Percentiles rank a stretch among this genome's conserved stretches.
phyloP scores from a whole-genome alignment of 2,329 filamentous ascomycete genomes.

The Apiospora koreana region DNA sequence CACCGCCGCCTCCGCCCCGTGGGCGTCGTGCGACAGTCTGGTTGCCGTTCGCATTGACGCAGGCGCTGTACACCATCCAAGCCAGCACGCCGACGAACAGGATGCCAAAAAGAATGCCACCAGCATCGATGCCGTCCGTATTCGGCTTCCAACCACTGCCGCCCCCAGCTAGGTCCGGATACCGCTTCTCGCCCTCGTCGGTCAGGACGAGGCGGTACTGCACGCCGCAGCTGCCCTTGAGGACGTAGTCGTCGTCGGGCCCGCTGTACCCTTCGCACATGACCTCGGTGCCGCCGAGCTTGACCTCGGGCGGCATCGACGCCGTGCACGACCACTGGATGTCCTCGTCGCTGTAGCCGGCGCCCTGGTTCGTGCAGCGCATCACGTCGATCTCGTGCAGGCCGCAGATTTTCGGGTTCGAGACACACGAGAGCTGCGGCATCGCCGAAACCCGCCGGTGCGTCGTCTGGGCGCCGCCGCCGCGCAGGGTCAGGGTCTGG shows the following conservation, averaged over 20 bases:
- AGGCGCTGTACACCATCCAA: conserved; percentile 65
- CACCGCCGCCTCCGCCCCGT: conserved; percentile 34
- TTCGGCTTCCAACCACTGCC: conserved; percentile 27
- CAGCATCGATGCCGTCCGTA: conserved; percentile 27
- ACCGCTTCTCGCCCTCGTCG: conserved; percentile 70
- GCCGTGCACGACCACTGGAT: conserved; percentile 88
- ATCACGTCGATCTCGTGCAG: conserved; percentile 78
- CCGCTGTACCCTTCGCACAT: conserved; percentile 85
- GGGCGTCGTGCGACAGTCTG: conserved; percentile 18
- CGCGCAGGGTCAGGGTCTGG: conserved; percentile 75
- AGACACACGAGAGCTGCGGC: conserved; percentile 78
- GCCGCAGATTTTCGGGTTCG: conserved; percentile 62
- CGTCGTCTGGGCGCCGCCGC: conserved; percentile 63
- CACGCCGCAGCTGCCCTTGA: conserved; percentile 90
- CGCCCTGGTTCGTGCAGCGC: conserved; percentile 86
- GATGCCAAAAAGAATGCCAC: conserved; percentile 56
- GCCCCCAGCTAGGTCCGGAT: conserved; percentile 54
- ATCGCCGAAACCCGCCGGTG: conserved; percentile 75
- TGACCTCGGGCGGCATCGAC: conserved; percentile 59
- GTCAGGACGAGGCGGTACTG: conserved; percentile 85
- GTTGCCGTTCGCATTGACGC: conserved; percentile 24
- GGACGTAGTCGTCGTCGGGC: conserved; percentile 78
- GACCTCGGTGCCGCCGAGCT: conserved; percentile 84
- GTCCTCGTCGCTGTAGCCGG: conserved; percentile 76
- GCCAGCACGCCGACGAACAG: conserved; percentile 60